These are phyloP conservation scores for Beta corolliflora DNA, from an alignment of 179 eudicot species.

Conservation along the genomic window DNA sequence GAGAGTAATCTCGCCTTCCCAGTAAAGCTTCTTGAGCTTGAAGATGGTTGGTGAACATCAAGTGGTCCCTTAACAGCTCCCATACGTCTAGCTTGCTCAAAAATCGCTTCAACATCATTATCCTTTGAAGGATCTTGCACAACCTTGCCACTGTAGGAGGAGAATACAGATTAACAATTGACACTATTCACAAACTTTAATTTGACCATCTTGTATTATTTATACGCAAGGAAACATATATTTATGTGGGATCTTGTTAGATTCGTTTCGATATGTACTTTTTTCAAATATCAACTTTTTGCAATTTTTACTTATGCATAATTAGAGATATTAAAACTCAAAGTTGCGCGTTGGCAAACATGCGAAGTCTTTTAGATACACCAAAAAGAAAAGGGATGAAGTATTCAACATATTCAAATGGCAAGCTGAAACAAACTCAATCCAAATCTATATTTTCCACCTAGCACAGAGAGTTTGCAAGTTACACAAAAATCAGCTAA, in stretches of 20 bases:
- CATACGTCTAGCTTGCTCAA: conserved; percentile 62
- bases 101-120: conserved; percentile 66
- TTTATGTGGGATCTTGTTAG: too few relatives aligned
- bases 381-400: background rate
- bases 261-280: too few relatives aligned
- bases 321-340: too few relatives aligned
- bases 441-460: background rate
- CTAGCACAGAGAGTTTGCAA: background rate
- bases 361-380: too few relatives aligned
- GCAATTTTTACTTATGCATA: too few relatives aligned
- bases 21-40: conserved; percentile 75
- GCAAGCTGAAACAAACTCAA: background rate
- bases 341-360: too few relatives aligned
- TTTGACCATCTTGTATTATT: too few relatives aligned
- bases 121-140: conserved; percentile 72
- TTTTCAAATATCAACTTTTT: too few relatives aligned
- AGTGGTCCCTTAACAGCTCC: conserved; percentile 56
- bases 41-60: conserved; percentile 55
- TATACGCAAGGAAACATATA: too few relatives aligned
- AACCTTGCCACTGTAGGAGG: conserved; percentile 70
- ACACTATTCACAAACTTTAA: too few relatives aligned
- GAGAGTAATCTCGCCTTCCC: conserved; percentile 86
- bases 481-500: background rate
- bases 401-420: background rate
- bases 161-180: background rate